Evolutionary conservation across 2,329 filamentous ascomycete genomes (phyloP), one percentile per base, ranked within the genome.

Genomic region (Exophiala calicioides): DNA sequence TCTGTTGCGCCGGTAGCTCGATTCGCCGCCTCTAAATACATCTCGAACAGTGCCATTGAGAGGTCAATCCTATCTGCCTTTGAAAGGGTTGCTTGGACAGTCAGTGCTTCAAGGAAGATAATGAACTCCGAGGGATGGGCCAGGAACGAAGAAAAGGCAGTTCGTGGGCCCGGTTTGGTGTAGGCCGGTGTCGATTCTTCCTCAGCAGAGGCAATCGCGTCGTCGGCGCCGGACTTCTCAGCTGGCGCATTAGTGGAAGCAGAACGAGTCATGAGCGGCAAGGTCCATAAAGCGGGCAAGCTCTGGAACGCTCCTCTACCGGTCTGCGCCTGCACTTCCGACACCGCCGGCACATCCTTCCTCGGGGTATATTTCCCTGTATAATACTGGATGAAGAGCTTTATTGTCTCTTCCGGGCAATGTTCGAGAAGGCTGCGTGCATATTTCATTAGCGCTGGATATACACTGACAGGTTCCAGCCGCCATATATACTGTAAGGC

Each of bases 1-100:
- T 67, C 63, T 66, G 67, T 35, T 75, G 73, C 7, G 45, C 84
- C 84, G 60, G 84, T 87, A 61, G 85, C 85, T 47, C 84, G 81
- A 49, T 83, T 86, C 16, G 91, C 87, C 59, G 90, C 93, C 66
- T 95, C 87, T 5, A 98, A 74, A 63, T 97, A 98, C 86, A 98
- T 97, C 67, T 98, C 94, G 62, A 98, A 97, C 10, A 98, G 68
- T 0, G 94, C 96, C 0, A 91, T 97, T 62, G 93, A 93, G 12
- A 98, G 76, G 65, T 98, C 94, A 1, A 85, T 80, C 54, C 83
- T 87, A 63, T 96, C 87, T 5, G 82, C 78, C 27, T 86, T 76
- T 16, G 81, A 82, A n/a, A 95, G 68, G 15, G 79, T 77, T 15
- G 82, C 75, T 47, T 90, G 84, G 38, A 83, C 73, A 4, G 95